Base-by-base conservation (phyloP, 495 filamentous ascomycete genomes). In the Barbatosphaeria neglecta region DNA sequence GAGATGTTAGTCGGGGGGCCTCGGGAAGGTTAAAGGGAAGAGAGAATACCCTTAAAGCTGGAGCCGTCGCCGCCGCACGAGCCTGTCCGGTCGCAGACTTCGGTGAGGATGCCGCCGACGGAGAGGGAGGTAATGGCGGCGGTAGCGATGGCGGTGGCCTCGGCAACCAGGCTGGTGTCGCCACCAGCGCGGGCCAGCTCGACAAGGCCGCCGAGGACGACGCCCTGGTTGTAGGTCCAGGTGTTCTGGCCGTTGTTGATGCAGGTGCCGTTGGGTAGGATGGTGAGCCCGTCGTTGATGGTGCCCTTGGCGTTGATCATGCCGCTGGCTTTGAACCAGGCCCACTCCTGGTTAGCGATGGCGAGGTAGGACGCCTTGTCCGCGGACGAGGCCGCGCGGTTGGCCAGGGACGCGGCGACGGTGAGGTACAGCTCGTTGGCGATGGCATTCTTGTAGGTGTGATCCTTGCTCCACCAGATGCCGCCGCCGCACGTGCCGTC, bases 181-280 rank as follows among this genome's bases (percentile, higher is more conserved):
- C 70, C 67, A 1, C 70, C 69, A 1, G 78, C 80, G 47, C 60
- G 65, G 57, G 70, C 61, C 42, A 88, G 67, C 61, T 88, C 84
- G 38, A 82, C 77, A 1, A 88, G 70, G 0, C 72, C 86, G 13
- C 84, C 84, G 11, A 89, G 70, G 28, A 89, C 68, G 22, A 87
- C 82, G 31, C 84, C 85, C 62, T 90, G 85, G 65, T 88, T 90
- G 67, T 90, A 90, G 0, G 82, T 78, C 76, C 78, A 89, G 40
- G 78, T 74, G 7, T 71, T 70, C 27, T 64, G 60, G 23, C 72
- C 70, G 57, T 87, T 87, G 61, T 83, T 85, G 48, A 73, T 67
- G 66, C 83, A 87, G 28, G 62, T 69, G 3, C 58, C 58, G 48
- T 72, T 62, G 20, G 27, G 18, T 18, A 54, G 40, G 33, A 64